phyloP scores from a whole-genome alignment of 352 stramenopile genomes.

The Peronosclerospora sorghi region DNA sequence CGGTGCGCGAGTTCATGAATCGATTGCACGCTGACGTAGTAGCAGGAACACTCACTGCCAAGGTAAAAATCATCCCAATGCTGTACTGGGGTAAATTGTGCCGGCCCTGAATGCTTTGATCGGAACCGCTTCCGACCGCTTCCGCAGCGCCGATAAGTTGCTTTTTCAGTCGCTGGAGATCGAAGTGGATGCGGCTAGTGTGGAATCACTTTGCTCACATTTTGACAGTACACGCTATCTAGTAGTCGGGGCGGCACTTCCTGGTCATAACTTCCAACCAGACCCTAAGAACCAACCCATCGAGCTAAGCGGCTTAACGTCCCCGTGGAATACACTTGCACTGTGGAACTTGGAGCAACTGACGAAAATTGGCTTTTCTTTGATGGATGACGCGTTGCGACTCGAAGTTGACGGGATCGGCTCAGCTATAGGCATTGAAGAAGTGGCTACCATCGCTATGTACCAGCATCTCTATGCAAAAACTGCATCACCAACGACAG shows the following conservation, averaged over 20 bases:
- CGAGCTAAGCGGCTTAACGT: conserved; percentile 80
- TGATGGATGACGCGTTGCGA: conserved; percentile 74
- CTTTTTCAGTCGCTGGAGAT: conserved; percentile 90
- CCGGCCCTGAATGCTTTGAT: conserved; percentile 92
- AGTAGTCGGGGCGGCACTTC: conserved; percentile 85
- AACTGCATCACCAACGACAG: conserved; percentile 23
- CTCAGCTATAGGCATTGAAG: conserved; percentile 76
- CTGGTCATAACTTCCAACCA: conserved; percentile 52
- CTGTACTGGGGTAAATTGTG: conserved; percentile 90
- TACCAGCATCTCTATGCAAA: conserved; percentile 80
- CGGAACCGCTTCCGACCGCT: conserved; percentile 43
- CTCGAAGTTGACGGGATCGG: conserved; percentile 35
- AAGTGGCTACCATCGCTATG: conserved; percentile 87
- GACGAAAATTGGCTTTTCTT: conserved; percentile 82
- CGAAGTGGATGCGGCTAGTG: conserved; percentile 27
- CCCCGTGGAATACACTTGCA: conserved; percentile 94
- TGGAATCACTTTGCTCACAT: conserved; percentile 48
- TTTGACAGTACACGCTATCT: conserved; percentile 69
- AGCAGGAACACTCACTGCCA: conserved; percentile 5
- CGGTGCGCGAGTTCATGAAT: conserved; percentile 28
- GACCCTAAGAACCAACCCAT: conserved; percentile 22
- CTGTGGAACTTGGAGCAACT: conserved; percentile 89
- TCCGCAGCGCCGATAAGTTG: conserved; percentile 40
- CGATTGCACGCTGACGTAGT: conserved; percentile 20
- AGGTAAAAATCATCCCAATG: conserved; percentile 81